Base-by-base conservation (phyloP, 2,329 filamentous ascomycete species). In the Bertia moriformis region DNA sequence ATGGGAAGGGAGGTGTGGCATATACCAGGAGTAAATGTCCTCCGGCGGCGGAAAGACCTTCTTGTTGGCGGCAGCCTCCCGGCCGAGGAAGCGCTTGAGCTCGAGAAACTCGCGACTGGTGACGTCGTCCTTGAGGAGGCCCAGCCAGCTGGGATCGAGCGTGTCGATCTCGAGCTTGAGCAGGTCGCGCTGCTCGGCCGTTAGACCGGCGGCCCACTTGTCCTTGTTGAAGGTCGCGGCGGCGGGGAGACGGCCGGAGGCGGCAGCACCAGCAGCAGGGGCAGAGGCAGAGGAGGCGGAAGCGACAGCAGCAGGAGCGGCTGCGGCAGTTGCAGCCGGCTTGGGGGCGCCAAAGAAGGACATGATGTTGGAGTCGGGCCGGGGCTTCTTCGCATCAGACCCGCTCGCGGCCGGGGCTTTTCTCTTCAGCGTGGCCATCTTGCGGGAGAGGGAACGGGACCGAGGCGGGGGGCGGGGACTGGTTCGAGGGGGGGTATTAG, bases 21-120 rank as follows among this genome's bases (percentile, higher is more conserved):
- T 69, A 41, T 67, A 94, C 91, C 91, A 98, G 46, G 86, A 91
- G 60, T 98, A 98, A 10, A 98, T 77, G 50, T 98, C 89, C 46
- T 86, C 71, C 48, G 76, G 69, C 0, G 89, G 89, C 3, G 91
- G 91, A 51, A 93, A 98, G 48, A 93, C 73, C 51, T 81, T 88
- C 60, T 78, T 80, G 2, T 80, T 78, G 1, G 70, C 67, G 14
- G 71, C 70, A 39, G 79, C 71, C 63, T 98, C 91, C 40, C 71
- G 72, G 52, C 83, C 78, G 40, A 98, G 62, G 57, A 95, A 98
- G 38, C 72, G 70, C 67, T 98, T 98, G 46, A 98, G 61, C 3
- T 83, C 75, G 37, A 98, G 65, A 52, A 98, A 98, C 43, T 88
- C 80, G 18, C 77, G 75, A 42, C 69, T 79, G 1, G 75, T 65